Evolutionary conservation across 352 stramenopile genomes (phyloP).

Genomic region (Poterioochromonas sp.): DNA sequence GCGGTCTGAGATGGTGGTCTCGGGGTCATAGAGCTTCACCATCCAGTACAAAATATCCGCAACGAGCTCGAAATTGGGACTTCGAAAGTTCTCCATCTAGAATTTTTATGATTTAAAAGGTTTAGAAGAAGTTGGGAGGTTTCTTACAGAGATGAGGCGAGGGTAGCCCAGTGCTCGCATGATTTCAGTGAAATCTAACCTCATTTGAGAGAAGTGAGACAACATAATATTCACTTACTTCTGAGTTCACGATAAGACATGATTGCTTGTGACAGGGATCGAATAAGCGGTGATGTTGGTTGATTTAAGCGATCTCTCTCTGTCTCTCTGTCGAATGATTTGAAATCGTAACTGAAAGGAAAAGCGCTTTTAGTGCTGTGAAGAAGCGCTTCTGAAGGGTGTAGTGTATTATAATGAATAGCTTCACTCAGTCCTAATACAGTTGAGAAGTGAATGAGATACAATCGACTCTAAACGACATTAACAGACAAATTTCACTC

Average conservation of each 20-base stretch:
- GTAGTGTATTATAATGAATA: no score
- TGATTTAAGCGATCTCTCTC: no score
- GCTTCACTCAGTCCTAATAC: no score
- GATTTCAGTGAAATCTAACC: constrained; percentile 81
- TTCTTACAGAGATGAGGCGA: constrained; percentile 51
- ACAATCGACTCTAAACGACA: no score
- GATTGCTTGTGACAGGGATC: neutral
- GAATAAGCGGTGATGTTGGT: no score
- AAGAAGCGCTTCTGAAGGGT: no score
- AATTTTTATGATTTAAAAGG: constrained; percentile 37
- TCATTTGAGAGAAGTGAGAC: constrained; percentile 21
- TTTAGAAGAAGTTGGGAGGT: neutral
- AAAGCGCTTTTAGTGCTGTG: no score
- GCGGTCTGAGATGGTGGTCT: constrained; percentile 67
- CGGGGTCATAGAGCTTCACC: constrained; percentile 74
- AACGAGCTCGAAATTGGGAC: constrained; percentile 90
- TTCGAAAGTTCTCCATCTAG: constrained; percentile 85
- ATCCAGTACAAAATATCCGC: constrained; percentile 92
- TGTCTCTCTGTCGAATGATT: no score
- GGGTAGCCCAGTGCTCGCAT: constrained; percentile 86
- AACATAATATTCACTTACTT: constrained; percentile 32
- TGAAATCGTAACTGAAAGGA: no score
- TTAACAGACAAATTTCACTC: no score
- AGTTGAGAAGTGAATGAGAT: no score
- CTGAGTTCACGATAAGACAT: constrained; percentile 47